Base-by-base conservation (phyloP, 1,284 basidiomycete genomes). In the Fomitopsis betulina region DNA sequence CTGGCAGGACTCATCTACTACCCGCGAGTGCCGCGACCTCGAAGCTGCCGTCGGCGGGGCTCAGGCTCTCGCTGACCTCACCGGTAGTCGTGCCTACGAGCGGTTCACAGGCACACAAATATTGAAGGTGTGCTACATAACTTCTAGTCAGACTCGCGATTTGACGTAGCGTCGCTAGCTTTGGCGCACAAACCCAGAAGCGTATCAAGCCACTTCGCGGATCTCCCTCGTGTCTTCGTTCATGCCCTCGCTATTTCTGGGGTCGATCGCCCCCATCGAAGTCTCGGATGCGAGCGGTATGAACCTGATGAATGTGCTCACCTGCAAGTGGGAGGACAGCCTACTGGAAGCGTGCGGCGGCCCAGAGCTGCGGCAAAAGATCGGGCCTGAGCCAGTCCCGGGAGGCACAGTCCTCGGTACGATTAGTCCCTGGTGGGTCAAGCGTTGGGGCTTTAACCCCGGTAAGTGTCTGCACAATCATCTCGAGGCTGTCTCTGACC, bases 1-100 rank as follows among this genome's bases (percentile, higher is more conserved):
- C 68, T 96, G 94, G 94, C 93, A 96, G 72, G 94, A 96, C 73
- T 93, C 91, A 0, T 93, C 91, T 0, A 96, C 93, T 0, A 85
- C 82, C 0, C 71, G 74, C 35, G 91, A 94, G 64, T 96, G 93
- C 67, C 76, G 75, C 52, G 81, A 80, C 54, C 75, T 95, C 40
- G 90, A 93, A 66, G 77, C 75, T 1, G 78, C 78, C 35, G 73
- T 85, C 12, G 92, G 92, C 42, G 91, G 92, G 5, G 73, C 87
- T 0, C 85, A 88, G 58, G 79, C 73, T 5, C 76, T 96, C 10
- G 87, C 92, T 0, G 81, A 87, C 67, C 72, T 90, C 7, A 92
- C 91, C 1, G 94, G 94, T 4, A 93, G 90, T 66, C 79, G 87
- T 53, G 93, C 93, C 0, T 93, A 96, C 68, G 91, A 94, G 64